Conservation (phyloP, 441 rosid species). For the Erodium moschatum region DNA sequence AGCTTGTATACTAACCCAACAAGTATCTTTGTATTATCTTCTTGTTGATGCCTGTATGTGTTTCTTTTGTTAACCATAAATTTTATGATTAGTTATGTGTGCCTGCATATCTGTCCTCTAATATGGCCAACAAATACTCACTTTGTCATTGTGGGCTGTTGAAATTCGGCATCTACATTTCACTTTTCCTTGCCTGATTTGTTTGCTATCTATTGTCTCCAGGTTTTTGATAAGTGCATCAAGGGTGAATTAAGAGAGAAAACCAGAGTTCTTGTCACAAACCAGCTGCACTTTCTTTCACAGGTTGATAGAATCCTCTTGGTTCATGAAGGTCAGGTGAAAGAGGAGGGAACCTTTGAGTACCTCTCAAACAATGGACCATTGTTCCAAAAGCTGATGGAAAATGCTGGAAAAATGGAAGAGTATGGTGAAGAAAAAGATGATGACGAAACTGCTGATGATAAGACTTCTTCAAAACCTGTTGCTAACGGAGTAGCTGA, state of each 20-base stretch:
- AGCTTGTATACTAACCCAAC: no score
- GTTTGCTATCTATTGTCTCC: slow-evolving; percentile 18
- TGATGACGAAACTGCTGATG: slow-evolving; percentile 33
- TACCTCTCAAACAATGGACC: slow-evolving; percentile 57
- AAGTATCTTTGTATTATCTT: no score
- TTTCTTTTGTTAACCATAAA: no score
- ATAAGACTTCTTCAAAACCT: slow-evolving; percentile 34
- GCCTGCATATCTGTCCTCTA: no score
- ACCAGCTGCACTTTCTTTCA: slow-evolving; percentile 89
- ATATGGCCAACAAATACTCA: no score
- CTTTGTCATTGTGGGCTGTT: not conserved
- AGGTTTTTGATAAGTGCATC: slow-evolving; percentile 89
- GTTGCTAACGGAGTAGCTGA: slow-evolving; percentile 42
- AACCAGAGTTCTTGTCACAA: slow-evolving; percentile 97
- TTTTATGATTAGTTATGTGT: no score
- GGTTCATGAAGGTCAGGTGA: slow-evolving; percentile 74
- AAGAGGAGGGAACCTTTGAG: slow-evolving; percentile 92
- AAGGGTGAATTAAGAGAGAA: slow-evolving; percentile 65
- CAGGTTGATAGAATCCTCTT: slow-evolving; percentile 78
- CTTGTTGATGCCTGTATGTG: no score
- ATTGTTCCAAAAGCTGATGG: slow-evolving; percentile 82
- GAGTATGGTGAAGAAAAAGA: slow-evolving; percentile 62
- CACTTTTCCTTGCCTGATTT: slow-evolving; percentile 20
- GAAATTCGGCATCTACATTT: slow-evolving; percentile 9
- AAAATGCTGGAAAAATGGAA: slow-evolving; percentile 97